Conservation (phyloP, 129 eudicot genomes). For the Logfia minima region DNA sequence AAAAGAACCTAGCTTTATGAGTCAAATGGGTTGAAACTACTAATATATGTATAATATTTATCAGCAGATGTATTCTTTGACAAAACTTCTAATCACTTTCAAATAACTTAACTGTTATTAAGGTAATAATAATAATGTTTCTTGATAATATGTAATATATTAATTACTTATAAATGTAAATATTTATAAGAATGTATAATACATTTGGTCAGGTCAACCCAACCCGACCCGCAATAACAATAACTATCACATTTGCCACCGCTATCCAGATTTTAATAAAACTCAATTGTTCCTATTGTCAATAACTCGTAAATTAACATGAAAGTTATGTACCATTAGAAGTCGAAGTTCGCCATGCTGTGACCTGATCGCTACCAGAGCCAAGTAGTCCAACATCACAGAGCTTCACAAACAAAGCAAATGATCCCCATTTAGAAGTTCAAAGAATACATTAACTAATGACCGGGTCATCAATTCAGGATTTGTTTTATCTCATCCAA, state of each 20-base stretch:
- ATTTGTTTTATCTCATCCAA: background rate
- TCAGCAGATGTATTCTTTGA: too few relatives aligned
- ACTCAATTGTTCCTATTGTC: background rate
- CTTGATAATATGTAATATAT: background rate
- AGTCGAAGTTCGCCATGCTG: constrained; percentile 39
- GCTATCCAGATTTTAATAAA: background rate
- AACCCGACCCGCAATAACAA: background rate
- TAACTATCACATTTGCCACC: background rate
- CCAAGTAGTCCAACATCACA: constrained; percentile 63
- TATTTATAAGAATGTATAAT: background rate
- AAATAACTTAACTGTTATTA: background rate
- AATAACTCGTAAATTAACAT: background rate
- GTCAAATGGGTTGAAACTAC: background rate
- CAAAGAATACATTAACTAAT: background rate
- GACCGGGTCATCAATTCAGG: background rate
- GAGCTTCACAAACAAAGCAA: constrained; percentile 41
- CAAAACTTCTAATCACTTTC: background rate
- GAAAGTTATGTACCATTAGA: constrained; percentile 42
- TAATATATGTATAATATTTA: too few relatives aligned
- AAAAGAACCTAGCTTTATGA: background rate
- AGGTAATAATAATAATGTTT: background rate
- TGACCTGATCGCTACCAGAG: constrained; percentile 39
- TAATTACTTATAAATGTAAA: background rate
- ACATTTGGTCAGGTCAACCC: background rate
- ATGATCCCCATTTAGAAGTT: constrained; percentile 8